Percentiles rank a stretch among this genome's conserved stretches.
Conservation (phyloP, 768 basidiomycete genomes). For the Lactarius hengduanensis region DNA sequence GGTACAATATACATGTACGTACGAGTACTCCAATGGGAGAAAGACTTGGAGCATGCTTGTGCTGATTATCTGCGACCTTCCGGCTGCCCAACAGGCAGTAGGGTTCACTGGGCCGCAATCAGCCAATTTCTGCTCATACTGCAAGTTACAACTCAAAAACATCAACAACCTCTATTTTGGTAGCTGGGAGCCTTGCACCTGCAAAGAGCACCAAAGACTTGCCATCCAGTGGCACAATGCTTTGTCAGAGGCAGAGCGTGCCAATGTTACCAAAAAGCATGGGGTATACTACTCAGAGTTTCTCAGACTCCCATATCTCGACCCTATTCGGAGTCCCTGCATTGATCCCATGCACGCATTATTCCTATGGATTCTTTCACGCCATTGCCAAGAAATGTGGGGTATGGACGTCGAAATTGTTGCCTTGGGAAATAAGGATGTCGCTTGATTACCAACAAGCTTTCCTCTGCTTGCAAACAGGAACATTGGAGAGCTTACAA, state of each 20-base stretch:
- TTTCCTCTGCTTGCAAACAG: neutral
- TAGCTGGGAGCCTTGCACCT: neutral
- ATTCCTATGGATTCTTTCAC: constrained; percentile 18
- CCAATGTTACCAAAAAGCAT: constrained; percentile 21
- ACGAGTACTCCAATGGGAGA: constrained; percentile 5
- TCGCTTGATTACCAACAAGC: neutral
- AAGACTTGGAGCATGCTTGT: neutral
- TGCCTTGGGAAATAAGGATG: neutral
- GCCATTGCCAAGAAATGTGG: constrained; percentile 26
- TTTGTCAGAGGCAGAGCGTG: constrained; percentile 1
- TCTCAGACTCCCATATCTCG: constrained; percentile 28
- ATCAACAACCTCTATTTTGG: no score
- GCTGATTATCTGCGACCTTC: neutral
- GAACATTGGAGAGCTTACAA: neutral
- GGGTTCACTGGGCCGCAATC: no score
- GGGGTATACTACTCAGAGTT: constrained; percentile 33
- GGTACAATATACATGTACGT: constrained; percentile 33
- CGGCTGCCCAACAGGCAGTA: no score
- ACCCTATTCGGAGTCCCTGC: constrained; percentile 13
- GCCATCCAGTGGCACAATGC: constrained; percentile 30
- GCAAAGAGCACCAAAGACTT: constrained; percentile 9
- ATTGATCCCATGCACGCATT: constrained; percentile 34
- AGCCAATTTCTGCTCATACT: no score
- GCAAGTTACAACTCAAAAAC: no score
- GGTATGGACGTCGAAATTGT: neutral